Percentiles rank a stretch among this genome's conserved stretches.
Evolutionary conservation across 305 asterid genomes (phyloP).

Genomic region (Fraxinus nigra): DNA sequence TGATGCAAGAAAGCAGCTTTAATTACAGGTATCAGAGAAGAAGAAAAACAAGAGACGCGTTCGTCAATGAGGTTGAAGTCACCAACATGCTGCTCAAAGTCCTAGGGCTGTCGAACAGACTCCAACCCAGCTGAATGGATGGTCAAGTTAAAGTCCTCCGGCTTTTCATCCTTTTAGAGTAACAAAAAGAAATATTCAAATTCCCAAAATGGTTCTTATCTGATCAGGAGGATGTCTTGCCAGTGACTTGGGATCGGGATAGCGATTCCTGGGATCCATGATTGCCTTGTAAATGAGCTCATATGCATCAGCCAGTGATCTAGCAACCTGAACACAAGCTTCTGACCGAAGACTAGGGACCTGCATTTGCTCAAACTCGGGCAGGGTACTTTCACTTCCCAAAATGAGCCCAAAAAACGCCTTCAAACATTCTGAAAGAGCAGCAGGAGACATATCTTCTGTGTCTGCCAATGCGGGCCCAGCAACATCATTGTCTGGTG

Average conservation of each 20-base stretch:
- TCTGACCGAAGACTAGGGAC: constrained; percentile 83
- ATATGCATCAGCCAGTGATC: constrained; percentile 72
- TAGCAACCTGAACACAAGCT: constrained; percentile 62
- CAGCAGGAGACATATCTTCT: constrained; percentile 65
- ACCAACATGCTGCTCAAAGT: neutral
- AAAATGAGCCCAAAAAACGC: constrained; percentile 80
- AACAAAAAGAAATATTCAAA: constrained; percentile 30
- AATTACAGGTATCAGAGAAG: neutral
- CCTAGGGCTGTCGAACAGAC: neutral
- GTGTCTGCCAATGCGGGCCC: constrained; percentile 58
- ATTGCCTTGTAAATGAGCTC: constrained; percentile 71
- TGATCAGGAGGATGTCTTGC: constrained; percentile 97
- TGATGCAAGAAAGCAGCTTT: neutral
- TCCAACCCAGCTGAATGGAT: neutral
- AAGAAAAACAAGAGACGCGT: neutral
- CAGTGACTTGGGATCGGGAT: constrained; percentile 81
- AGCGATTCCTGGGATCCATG: constrained; percentile 69
- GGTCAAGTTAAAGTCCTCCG: neutral
- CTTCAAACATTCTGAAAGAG: constrained; percentile 79
- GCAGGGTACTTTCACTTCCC: constrained; percentile 77
- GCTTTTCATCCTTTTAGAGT: neutral
- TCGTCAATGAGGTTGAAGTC: neutral
- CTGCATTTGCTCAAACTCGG: constrained; percentile 91
- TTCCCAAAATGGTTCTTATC: constrained; percentile 88
- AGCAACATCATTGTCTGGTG: constrained; percentile 27